Evolutionary conservation across 2,329 filamentous ascomycete species (phyloP), one percentile per base, ranked within the genome.

Genomic region (Exophiala viscosa): DNA sequence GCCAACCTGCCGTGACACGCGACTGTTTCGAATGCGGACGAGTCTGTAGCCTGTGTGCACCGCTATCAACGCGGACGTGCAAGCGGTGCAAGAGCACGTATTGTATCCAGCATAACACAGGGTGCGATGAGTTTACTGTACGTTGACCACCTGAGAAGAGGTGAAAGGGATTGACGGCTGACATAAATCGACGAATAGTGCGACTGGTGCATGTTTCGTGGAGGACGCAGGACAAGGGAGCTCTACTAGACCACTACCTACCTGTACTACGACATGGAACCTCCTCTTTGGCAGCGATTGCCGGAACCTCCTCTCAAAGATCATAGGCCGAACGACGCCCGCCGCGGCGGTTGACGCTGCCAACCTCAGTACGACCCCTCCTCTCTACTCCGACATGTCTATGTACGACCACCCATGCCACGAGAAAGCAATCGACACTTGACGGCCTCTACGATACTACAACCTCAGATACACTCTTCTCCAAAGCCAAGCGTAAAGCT

Each of bases 11-110:
- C 31, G 80, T 85, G n/a, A 77, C 76, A 59, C 75, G 80, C 64
- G 82, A 90, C 64, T 96, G 90, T 73, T 93, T 88, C 80, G 90
- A 91, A 69, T 96, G 90, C 68, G 90, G 52, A 46, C 28, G 52
- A n/a, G 59, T 90, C 85, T 96, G 91, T 67, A 79, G 81, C 45
- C 78, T 82, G 35, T 96, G 91, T 71, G 88, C 90, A 64, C 73
- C 80, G 20, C 71, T 78, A 39, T 88, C 85, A 20, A 88, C 92
- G 64, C 80, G 84, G 41, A 78, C 75, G 32, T 96, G 91, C 67
- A 78, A 75, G 55, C 79, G 78, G 53, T 96, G 91, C 69, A 79
- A 79, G 38, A 86, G 87, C 49, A 87, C 88, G 47, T 96, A 95
- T 68, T 96, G 91, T 68, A 79, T 86, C 55, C 78, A 86, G 50